A percentile compares a stretch with the other conserved stretches of the same genome.
Conservation (phyloP, 2,329 filamentous ascomycete species). For the Juglanconis juglandina region DNA sequence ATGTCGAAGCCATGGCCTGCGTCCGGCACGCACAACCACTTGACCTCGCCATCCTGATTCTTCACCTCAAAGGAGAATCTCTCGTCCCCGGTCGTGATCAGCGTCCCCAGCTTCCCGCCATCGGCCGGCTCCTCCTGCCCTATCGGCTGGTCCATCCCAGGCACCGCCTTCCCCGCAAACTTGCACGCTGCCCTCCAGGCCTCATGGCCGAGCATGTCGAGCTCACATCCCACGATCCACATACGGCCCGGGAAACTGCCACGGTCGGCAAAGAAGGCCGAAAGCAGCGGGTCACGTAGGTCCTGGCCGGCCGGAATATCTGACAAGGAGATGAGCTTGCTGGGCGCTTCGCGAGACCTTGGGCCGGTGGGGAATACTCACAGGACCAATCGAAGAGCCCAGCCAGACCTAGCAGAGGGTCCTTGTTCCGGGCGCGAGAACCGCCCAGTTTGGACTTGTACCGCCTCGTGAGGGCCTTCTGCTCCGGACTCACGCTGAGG, state of each 20-base stretch:
- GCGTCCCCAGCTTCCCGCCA: constrained; percentile 22
- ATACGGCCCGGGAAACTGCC: constrained; percentile 37
- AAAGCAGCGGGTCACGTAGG: constrained; percentile 37
- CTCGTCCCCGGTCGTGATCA: constrained; percentile 25
- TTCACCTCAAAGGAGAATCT: constrained; percentile 26
- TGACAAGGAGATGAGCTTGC: neutral
- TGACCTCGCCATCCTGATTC: constrained; percentile 21
- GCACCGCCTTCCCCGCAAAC: constrained; percentile 30
- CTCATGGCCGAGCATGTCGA: constrained; percentile 45
- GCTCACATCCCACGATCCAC: constrained; percentile 42
- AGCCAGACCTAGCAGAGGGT: constrained; percentile 27
- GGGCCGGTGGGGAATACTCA: neutral
- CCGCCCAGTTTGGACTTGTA: constrained; percentile 34
- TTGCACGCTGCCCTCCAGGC: constrained; percentile 34
- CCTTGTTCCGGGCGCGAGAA: constrained; percentile 24
- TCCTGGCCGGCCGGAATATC: constrained; percentile 33
- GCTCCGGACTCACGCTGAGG: constrained; percentile 28
- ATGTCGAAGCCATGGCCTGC: constrained; percentile 30
- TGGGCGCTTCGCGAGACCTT: neutral
- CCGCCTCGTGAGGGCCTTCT: constrained; percentile 30
- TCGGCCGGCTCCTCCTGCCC: constrained; percentile 26
- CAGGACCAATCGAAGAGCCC: constrained; percentile 39
- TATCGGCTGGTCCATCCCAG: constrained; percentile 25
- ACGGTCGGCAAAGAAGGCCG: constrained; percentile 31
- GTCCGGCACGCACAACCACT: constrained; percentile 32